Conservation (phyloP, 352 stramenopile species). For the Phytophthora crassamura region DNA sequence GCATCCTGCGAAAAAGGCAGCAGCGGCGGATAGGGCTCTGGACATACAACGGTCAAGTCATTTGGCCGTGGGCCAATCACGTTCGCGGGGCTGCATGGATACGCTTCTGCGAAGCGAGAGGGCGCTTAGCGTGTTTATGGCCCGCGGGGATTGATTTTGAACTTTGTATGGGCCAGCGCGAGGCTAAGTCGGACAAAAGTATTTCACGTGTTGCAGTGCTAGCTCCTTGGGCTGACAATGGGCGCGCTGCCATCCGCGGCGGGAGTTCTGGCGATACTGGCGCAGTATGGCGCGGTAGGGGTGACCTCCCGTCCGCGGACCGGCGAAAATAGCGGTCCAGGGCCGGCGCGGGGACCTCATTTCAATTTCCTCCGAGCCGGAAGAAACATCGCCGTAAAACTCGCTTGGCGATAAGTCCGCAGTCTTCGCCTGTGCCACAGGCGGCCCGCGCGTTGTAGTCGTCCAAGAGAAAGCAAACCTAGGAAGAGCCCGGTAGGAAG, state of each 20-base stretch:
- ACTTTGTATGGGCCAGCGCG: constrained; percentile 17
- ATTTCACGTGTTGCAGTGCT: constrained; percentile 29
- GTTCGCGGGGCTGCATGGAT: constrained; percentile 26
- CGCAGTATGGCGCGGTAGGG: constrained; percentile 1
- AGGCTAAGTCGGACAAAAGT: constrained; percentile 4
- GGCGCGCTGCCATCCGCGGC: constrained; percentile 6
- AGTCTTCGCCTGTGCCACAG: constrained; percentile 38
- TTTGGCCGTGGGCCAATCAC: constrained; percentile 14
- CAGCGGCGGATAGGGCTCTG: constrained; percentile 12
- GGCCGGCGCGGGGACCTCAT: constrained; percentile 11
- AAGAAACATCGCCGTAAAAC: constrained; percentile 22
- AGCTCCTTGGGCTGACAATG: constrained; percentile 3
- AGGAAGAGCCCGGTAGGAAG: too few relatives aligned
- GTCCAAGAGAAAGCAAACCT: constrained; percentile 19
- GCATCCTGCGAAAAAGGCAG: not conserved
- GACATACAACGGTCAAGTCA: too few relatives aligned
- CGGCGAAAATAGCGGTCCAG: constrained; percentile 23
- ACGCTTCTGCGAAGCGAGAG: constrained; percentile 15
- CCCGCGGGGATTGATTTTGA: not conserved
- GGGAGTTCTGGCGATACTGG: not conserved
- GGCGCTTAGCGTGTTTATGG: constrained; percentile 30
- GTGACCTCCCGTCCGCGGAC: constrained; percentile 7
- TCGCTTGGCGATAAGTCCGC: constrained; percentile 14
- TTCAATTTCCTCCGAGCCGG: constrained; percentile 34
- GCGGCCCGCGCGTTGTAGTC: constrained; percentile 38